phyloP scores from a whole-genome alignment of 768 basidiomycete genomes.

The Thelephora ganbajun region DNA sequence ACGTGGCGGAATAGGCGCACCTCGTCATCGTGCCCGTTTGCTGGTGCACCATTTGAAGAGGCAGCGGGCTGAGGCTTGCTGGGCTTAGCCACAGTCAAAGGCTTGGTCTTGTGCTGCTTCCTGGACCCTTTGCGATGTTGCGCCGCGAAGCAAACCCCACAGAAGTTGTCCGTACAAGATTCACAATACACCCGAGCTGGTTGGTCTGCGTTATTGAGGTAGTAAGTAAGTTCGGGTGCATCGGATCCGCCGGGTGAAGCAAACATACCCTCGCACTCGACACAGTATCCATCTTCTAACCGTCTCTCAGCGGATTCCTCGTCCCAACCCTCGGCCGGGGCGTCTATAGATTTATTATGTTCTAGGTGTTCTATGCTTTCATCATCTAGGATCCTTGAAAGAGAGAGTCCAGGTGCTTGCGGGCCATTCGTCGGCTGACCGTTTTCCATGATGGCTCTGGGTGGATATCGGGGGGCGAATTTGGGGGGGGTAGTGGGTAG shows the following conservation, averaged over 20 bases:
- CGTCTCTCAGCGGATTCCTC: slow-evolving; percentile 38
- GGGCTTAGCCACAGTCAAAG: slow-evolving; percentile 18
- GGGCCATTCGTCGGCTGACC: slow-evolving; percentile 6
- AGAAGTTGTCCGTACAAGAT: slow-evolving; percentile 58
- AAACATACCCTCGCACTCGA: slow-evolving; percentile 74
- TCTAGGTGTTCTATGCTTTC: slow-evolving; percentile 45
- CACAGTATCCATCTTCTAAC: slow-evolving; percentile 50
- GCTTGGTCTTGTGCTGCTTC: slow-evolving; percentile 44
- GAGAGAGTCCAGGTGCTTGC: slow-evolving; percentile 27
- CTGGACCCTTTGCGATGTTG: slow-evolving; percentile 76
- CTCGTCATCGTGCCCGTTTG: slow-evolving; percentile 13
- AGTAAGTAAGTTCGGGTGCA: background rate
- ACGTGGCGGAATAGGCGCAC: slow-evolving; percentile 10
- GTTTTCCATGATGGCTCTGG: background rate
- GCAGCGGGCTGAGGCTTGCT: slow-evolving; percentile 10
- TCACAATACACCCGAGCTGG: slow-evolving; percentile 66
- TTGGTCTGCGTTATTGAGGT: slow-evolving; percentile 40
- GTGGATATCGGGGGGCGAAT: too few relatives aligned
- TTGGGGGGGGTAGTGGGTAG: too few relatives aligned
- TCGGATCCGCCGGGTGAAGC: background rate
- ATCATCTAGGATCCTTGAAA: slow-evolving; percentile 56
- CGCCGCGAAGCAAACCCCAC: slow-evolving; percentile 76
- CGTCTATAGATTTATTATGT: slow-evolving; percentile 29
- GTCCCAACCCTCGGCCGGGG: slow-evolving; percentile 45
- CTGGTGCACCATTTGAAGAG: slow-evolving; percentile 12